Base-by-base conservation (phyloP, 805 yeast genomes). In the Nakazawaea molendinolei region DNA sequence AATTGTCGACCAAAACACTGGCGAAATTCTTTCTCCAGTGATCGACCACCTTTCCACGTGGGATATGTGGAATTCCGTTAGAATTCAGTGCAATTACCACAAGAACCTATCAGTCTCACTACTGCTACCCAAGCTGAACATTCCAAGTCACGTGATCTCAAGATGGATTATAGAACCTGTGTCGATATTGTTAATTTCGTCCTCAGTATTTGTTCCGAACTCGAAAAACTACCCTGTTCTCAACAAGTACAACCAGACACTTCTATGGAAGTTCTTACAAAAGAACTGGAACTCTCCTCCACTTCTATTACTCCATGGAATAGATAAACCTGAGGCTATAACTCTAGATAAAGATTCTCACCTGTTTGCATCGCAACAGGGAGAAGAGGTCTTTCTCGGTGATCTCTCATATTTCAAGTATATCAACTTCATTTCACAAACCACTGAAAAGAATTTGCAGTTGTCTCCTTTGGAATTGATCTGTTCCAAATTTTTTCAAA, bases 91-190 rank as follows among this genome's bases (percentile, higher is more conserved):
- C 46, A 67, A 68, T 38, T 76, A 78, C 47, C 65, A 77, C 33
- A 42, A 55, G 2, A 67, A 74, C 16, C 55, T 81, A 34, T 76
- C 85, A n/a, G 76, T 86, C 36, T 84, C 86, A 4, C 61, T 83
- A 23, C 92, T 80, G 24, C 69, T 87, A 16, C 89, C 95, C 22
- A 76, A 76, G 39, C 64, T 65, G 24, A 63, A 63, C 34, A 67
- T 73, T 1, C 79, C 81, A 2, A 58, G 58, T 3, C 50, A 52
- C 36, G 74, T 78, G 3, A 47, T 74, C 3, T 64, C 71, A 17
- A 58, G 86, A 38, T 81, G 89, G 89, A 53, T 74, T 38, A 62
- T 79, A 18, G 89, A 81, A 52, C 86, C 86, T 0, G 69, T 81
- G 1, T 63, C 72, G 5, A 69, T 74, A 50, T 58, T 79, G 14